A percentile compares a stretch with the other conserved stretches of the same genome.
phyloP scores from a whole-genome alignment of 1,284 basidiomycete genomes.

The Cryptococcus sp. region DNA sequence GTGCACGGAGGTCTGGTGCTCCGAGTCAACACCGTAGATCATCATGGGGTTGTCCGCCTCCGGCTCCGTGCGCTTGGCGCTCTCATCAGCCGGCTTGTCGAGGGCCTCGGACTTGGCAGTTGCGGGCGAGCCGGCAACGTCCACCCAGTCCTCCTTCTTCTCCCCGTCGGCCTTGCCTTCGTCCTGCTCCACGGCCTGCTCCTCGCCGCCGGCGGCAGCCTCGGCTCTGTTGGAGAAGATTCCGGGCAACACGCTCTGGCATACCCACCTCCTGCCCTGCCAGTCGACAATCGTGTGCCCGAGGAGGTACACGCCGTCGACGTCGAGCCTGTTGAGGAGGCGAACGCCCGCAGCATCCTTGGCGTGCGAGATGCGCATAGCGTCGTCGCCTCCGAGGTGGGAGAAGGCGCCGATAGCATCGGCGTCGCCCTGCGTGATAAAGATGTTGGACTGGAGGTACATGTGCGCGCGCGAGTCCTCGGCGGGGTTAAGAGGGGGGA shows the following conservation, averaged over 20 bases:
- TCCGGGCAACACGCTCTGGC: slow-evolving; percentile 58
- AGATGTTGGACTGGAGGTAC: slow-evolving; percentile 58
- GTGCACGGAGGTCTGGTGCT: slow-evolving; percentile 52
- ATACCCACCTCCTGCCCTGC: slow-evolving; percentile 59
- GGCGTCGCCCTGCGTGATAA: slow-evolving; percentile 56
- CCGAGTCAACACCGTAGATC: slow-evolving; percentile 58
- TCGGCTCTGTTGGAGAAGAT: slow-evolving; percentile 53
- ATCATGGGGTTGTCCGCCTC: slow-evolving; percentile 52
- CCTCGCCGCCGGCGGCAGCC: slow-evolving; percentile 23
- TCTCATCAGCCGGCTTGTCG: slow-evolving; percentile 55
- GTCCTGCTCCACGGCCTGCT: slow-evolving; percentile 27
- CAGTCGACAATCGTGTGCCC: slow-evolving; percentile 62
- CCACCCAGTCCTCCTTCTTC: slow-evolving; percentile 49
- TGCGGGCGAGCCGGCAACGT: slow-evolving; percentile 63
- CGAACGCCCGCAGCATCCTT: slow-evolving; percentile 58
- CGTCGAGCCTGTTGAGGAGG: slow-evolving; percentile 55
- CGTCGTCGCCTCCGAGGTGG: slow-evolving; percentile 58
- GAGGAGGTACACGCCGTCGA: slow-evolving; percentile 76
- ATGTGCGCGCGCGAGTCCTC: slow-evolving; percentile 56
- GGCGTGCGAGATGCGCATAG: slow-evolving; percentile 56
- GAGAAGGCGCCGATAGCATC: slow-evolving; percentile 57
- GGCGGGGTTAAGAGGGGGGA: slow-evolving; percentile 57
- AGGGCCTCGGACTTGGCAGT: slow-evolving; percentile 63
- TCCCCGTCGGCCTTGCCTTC: slow-evolving; percentile 26
- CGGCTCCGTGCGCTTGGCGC: slow-evolving; percentile 10